Conservation (phyloP, 2,329 filamentous ascomycete genomes). For the Epicoccum sorghinum region DNA sequence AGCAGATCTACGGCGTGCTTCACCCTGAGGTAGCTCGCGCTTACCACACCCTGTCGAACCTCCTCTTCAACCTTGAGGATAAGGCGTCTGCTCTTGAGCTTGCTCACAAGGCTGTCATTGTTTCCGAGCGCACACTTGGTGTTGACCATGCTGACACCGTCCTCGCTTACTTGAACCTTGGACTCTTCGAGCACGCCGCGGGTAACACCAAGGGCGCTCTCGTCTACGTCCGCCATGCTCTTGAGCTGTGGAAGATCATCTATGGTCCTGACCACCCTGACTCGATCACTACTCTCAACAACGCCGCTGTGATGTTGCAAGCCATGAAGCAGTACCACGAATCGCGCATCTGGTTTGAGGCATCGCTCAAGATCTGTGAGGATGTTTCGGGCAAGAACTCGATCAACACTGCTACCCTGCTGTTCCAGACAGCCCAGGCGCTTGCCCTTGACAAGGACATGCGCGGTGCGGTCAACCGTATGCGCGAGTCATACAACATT, state of each 20-base stretch:
- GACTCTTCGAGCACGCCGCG: slow-evolving; percentile 88
- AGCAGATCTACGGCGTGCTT: slow-evolving; percentile 97
- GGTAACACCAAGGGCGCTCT: slow-evolving; percentile 91
- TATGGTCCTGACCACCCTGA: slow-evolving; percentile 94
- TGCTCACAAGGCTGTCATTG: slow-evolving; percentile 93
- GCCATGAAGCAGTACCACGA: slow-evolving; percentile 93
- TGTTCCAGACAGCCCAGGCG: slow-evolving; percentile 96
- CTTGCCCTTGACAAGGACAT: slow-evolving; percentile 94
- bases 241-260: slow-evolving; percentile 96
- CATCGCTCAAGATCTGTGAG: slow-evolving; percentile 87
- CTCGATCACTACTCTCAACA: slow-evolving; percentile 98
- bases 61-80: slow-evolving; percentile 98
- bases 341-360: slow-evolving; percentile 95
- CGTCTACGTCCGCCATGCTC: slow-evolving; percentile 86
- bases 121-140: slow-evolving; percentile 91
- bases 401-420: slow-evolving; percentile 89
- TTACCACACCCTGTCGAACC: slow-evolving; percentile 92
- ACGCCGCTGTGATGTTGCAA: slow-evolving; percentile 97
- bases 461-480: slow-evolving; percentile 86
- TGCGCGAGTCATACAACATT: slow-evolving; percentile 96
- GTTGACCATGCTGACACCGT: slow-evolving; percentile 94
- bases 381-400: slow-evolving; percentile 86
- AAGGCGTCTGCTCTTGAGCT: slow-evolving; percentile 95
- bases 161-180: slow-evolving; percentile 93
- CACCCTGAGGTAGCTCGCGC: slow-evolving; percentile 95